A percentile compares a stretch with the other conserved stretches of the same genome.
phyloP scores from a whole-genome alignment of 1,284 basidiomycete genomes.

The Sutorius eximius region DNA sequence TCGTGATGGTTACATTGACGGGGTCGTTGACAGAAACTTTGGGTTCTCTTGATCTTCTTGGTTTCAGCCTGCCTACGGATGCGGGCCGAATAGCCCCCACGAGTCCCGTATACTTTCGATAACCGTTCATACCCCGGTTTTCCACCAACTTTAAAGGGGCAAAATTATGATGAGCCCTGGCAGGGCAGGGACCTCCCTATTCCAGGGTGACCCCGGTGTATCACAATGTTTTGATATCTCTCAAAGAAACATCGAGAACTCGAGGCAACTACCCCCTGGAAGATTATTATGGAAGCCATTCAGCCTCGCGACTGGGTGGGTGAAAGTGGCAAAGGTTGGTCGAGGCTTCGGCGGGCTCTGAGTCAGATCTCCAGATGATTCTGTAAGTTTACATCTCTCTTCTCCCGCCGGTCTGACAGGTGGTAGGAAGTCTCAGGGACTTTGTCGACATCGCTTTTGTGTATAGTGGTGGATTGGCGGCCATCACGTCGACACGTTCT shows the following conservation, averaged over 20 bases:
- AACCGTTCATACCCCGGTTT: background rate
- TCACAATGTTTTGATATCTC: constrained; percentile 14
- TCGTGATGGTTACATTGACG: constrained; percentile 33
- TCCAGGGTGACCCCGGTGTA: constrained; percentile 1
- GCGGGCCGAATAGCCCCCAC: background rate
- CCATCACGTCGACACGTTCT: constrained; percentile 24
- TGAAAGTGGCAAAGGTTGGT: constrained; percentile 18
- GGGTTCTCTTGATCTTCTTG: constrained; percentile 1
- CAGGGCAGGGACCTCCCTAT: constrained; percentile 3
- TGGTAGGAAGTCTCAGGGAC: constrained; percentile 25
- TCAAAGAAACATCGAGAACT: constrained; percentile 11
- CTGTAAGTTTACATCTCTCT: constrained; percentile 19
- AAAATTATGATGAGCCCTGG: constrained; percentile 1
- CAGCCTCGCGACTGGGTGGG: constrained; percentile 6
- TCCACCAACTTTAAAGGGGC: background rate
- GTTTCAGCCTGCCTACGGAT: background rate
- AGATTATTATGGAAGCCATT: constrained; percentile 31
- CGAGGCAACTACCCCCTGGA: constrained; percentile 19
- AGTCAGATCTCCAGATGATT: constrained; percentile 23
- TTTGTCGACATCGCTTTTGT: constrained; percentile 22
- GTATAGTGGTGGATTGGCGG: constrained; percentile 21
- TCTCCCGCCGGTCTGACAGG: constrained; percentile 29
- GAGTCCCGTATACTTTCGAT: background rate
- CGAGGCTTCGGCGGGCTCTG: constrained; percentile 14
- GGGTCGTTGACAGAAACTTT: constrained; percentile 5